phyloP scores from a whole-genome alignment of 805 yeast genomes.

The Metschnikowia vanudenii region DNA sequence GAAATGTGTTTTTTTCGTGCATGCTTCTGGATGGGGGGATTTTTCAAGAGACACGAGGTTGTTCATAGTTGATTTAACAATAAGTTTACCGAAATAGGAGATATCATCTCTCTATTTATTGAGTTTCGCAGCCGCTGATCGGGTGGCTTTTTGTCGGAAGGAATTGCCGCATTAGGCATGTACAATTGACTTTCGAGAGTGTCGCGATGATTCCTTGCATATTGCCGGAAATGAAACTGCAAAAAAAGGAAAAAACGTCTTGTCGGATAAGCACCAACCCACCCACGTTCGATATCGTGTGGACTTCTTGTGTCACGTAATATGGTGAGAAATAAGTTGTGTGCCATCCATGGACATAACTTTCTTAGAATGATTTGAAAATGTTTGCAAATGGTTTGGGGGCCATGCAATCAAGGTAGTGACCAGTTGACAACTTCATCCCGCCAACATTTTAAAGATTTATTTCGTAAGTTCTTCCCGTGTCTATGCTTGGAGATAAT shows the following conservation, averaged over 20 bases:
- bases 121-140: constrained; percentile 10
- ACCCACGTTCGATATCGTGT: background rate
- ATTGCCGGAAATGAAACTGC: constrained; percentile 6
- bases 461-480: too few relatives aligned
- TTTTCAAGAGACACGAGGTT: background rate
- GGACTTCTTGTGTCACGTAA: too few relatives aligned
- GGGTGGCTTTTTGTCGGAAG: constrained; percentile 3
- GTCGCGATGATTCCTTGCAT: constrained; percentile 4
- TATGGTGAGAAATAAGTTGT: too few relatives aligned
- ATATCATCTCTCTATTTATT: constrained; percentile 7
- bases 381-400: too few relatives aligned
- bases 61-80: constrained; percentile 1
- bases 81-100: constrained; percentile 5
- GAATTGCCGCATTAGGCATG: constrained; percentile 16
- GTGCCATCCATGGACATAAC: too few relatives aligned
- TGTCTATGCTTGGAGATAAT: too few relatives aligned
- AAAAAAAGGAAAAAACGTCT: constrained; percentile 5
- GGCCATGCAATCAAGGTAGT: too few relatives aligned
- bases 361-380: too few relatives aligned
- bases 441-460: too few relatives aligned
- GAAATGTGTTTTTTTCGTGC: background rate
- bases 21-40: background rate
- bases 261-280: constrained; percentile 4
- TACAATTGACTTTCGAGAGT: constrained; percentile 9
- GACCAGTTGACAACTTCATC: too few relatives aligned